These are phyloP conservation scores for Linnemannia hyalina DNA, from an alignment of 192 early-diverging fungal genomes.

Conservation along the genomic window DNA sequence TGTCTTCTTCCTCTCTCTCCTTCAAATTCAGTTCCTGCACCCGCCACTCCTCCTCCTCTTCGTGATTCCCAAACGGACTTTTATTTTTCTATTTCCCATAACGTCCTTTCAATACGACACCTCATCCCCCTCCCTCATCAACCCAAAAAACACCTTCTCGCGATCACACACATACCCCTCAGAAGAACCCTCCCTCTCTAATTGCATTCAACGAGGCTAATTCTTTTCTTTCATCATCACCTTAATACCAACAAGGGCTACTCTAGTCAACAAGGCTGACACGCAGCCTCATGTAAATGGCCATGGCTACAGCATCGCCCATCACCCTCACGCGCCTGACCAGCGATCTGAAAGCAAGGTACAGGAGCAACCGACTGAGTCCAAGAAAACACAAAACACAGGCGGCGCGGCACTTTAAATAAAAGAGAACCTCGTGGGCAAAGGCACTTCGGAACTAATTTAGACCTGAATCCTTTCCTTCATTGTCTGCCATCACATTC, in stretches of 20 bases:
- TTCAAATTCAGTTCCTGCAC: neutral
- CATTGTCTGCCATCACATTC: neutral
- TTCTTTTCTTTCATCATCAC: neutral
- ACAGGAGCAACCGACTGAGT: neutral
- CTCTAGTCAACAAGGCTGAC: slow-evolving; percentile 8
- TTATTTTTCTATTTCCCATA: too few species aligned
- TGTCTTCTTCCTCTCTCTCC: neutral
- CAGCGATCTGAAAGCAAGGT: slow-evolving; percentile 50
- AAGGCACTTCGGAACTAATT: neutral
- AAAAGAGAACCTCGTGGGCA: neutral
- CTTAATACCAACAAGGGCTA: neutral
- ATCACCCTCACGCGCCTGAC: slow-evolving; percentile 42
- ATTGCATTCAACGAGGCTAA: neutral
- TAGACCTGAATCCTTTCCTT: slow-evolving; percentile 4
- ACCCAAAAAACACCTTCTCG: neutral
- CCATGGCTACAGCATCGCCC: slow-evolving; percentile 32
- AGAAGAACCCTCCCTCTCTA: neutral
- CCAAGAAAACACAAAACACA: neutral
- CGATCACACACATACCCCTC: neutral
- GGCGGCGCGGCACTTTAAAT: neutral
- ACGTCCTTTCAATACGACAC: neutral
- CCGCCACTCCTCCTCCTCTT: neutral
- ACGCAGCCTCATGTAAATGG: slow-evolving; percentile 13
- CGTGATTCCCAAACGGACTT: too few species aligned
- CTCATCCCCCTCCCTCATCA: neutral